phyloP scores from a whole-genome alignment of 768 basidiomycete species.

The Termitomyces sp. region DNA sequence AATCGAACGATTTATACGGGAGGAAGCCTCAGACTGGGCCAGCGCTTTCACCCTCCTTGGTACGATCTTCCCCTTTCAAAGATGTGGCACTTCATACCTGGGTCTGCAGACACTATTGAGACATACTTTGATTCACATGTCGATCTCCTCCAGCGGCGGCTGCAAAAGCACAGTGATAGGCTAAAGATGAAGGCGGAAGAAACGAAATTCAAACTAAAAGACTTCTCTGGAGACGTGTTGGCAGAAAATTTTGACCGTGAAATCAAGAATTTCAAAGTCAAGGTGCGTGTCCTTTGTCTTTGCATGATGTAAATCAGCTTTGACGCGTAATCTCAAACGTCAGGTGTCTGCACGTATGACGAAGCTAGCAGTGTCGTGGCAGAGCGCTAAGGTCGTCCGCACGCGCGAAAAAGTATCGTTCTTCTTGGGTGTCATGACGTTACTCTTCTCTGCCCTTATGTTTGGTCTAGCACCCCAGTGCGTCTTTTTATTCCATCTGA shows the following conservation, averaged over 20 bases:
- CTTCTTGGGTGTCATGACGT: conserved; percentile 89
- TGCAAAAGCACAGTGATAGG: conserved; percentile 83
- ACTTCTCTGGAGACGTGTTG: conserved; percentile 59
- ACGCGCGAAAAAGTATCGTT: conserved; percentile 87
- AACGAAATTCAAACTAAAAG: conserved; percentile 62
- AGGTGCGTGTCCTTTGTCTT: conserved; percentile 47
- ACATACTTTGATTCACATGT: conserved; percentile 93
- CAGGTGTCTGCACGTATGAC: conserved; percentile 83
- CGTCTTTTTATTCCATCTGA: conserved; percentile 28
- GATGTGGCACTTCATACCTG: conserved; percentile 24
- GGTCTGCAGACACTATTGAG: conserved; percentile 77
- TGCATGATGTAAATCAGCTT: neutral
- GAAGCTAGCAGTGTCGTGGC: conserved; percentile 80
- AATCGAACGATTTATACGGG: conserved; percentile 72
- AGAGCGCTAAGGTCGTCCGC: conserved; percentile 84
- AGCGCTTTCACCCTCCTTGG: conserved; percentile 86
- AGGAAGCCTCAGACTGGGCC: conserved; percentile 74
- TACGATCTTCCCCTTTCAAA: conserved; percentile 29
- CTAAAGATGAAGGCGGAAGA: conserved; percentile 82
- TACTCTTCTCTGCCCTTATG: conserved; percentile 80
- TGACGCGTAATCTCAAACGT: conserved; percentile 7
- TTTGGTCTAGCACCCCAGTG: conserved; percentile 88
- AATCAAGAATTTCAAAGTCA: conserved; percentile 81
- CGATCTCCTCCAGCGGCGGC: conserved; percentile 76
- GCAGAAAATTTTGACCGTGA: conserved; percentile 84